These are phyloP conservation scores for Neonectria sp. DNA, from an alignment of 2,329 filamentous ascomycete species.

Conservation along the genomic window DNA sequence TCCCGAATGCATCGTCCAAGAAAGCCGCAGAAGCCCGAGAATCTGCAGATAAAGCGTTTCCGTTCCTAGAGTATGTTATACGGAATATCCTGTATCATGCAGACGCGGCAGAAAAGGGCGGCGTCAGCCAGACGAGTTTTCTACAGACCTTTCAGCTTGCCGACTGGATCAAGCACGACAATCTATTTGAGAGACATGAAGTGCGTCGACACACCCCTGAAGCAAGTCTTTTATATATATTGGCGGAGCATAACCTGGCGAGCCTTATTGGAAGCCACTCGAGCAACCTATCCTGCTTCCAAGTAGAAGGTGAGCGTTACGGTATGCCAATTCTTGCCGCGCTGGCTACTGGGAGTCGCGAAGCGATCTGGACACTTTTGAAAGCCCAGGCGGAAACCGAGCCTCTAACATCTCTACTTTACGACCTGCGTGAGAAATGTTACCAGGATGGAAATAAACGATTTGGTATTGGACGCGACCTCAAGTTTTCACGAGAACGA, in stretches of 20 bases:
- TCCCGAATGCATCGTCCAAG: background rate
- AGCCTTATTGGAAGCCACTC: background rate
- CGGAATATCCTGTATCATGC: conserved; percentile 31
- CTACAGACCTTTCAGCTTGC: rapidly evolving
- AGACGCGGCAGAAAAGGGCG: background rate
- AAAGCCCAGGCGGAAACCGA: background rate
- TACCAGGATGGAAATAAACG: background rate
- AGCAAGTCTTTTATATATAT: conserved; percentile 23
- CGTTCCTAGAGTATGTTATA: conserved; percentile 34
- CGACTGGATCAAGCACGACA: background rate
- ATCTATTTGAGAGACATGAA: conserved; percentile 4
- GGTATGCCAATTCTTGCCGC: conserved; percentile 32
- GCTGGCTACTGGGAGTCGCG: conserved; percentile 12
- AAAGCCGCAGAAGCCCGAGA: background rate
- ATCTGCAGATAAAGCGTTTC: conserved; percentile 3
- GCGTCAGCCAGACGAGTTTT: background rate
- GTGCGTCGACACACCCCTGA: background rate
- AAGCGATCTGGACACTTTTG: conserved; percentile 3
- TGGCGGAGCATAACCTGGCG: conserved; percentile 30
- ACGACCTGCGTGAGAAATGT: conserved; percentile 5
- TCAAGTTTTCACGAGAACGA: conserved; percentile 12
- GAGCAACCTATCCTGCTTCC: rapidly evolving
- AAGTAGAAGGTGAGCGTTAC: conserved; percentile 20
- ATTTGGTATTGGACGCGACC: conserved; percentile 1
- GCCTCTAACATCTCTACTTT: background rate